Base-by-base conservation (phyloP, 768 basidiomycete genomes). In the Boletales sp. region DNA sequence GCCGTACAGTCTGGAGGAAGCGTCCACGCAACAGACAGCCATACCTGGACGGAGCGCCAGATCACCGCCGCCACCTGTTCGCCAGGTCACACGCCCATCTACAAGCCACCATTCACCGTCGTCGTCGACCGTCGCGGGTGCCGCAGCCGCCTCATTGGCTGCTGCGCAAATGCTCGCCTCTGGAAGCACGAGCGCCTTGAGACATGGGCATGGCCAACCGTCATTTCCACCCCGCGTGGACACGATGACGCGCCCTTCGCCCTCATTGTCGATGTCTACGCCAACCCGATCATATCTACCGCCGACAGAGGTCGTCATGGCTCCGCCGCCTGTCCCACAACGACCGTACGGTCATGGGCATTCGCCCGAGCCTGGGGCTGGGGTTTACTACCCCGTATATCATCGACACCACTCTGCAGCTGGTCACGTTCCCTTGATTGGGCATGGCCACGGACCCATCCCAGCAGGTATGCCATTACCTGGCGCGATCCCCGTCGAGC, bases 1-100 rank as follows among this genome's bases (percentile, higher is more conserved):
- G 1, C 85, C 87, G 17, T 89, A 90, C 58, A 75, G 79, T 14
- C 76, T 84, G 50, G 81, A 60, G n/a, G 73, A 72, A 1, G 38
- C 48, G 15, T 28, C 48, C 1, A 32, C n/a, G 18, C 41, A 28
- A 8, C 46, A 34, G 11, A 13, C 34, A 1, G 34, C 21, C 14
- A 6, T 8, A 8, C 18, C 36, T 19, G 50, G 40, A 28, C 17
- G 40, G 32, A 0, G 19, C 9, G 18, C 9, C 3, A 33, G 17
- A 8, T 28, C 45, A 7, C 44, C 25, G 15, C 34, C 34, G 12
- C 34, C 49, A 0, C 42, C 34, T 1, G 55, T 50, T 13, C 39
- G n/a, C 6, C 25, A 38, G 8, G 32, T 37, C 5, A 21, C 50
- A n/a, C 57, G 39, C 4, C 49, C 65, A 8, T 37, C 57, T 42